A percentile compares a stretch with the other conserved stretches of the same genome.
phyloP scores from a whole-genome alignment of 371 early-diverging fungal genomes.

The Syncephalastrum racemosum region DNA sequence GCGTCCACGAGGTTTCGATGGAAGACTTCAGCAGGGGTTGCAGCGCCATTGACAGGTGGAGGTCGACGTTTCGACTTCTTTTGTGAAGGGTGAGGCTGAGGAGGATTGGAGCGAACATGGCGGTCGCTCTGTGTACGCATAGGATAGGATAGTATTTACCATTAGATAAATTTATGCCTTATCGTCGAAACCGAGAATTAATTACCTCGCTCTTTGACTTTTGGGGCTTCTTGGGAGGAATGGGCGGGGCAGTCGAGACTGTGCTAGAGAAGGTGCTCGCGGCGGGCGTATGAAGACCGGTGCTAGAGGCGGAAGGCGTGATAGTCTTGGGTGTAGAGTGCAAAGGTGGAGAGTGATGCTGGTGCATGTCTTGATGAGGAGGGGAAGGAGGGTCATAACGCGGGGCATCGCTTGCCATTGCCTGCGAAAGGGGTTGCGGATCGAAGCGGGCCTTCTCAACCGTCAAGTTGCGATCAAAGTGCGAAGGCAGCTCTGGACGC shows the following conservation, averaged over 20 bases:
- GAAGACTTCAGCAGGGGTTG: conserved; percentile 39
- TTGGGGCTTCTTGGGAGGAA: conserved; percentile 2
- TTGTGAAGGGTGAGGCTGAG: conserved; percentile 3
- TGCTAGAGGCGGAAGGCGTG: conserved; percentile 20
- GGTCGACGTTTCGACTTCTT: conserved; percentile 27
- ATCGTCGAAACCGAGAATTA: too few relatives aligned
- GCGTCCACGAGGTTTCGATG: conserved; percentile 38
- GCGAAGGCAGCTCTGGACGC: conserved; percentile 25
- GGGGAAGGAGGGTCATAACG: conserved; percentile 1
- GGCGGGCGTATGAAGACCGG: conserved; percentile 14
- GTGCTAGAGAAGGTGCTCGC: conserved; percentile 20
- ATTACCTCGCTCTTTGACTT: conserved; percentile 19
- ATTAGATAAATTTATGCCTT: too few relatives aligned
- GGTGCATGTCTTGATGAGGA: conserved; percentile 2
- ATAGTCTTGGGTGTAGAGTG: conserved; percentile 7
- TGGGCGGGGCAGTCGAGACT: conserved; percentile 10
- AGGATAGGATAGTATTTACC: too few relatives aligned
- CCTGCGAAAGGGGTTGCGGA: conserved; percentile 18
- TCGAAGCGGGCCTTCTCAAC: conserved; percentile 44
- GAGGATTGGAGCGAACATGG: not conserved
- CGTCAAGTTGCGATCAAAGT: conserved; percentile 37
- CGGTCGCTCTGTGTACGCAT: not conserved
- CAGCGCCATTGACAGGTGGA: conserved; percentile 30
- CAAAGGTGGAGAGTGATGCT: conserved; percentile 6
- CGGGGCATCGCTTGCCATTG: conserved; percentile 10